Conservation (phyloP, 2,329 filamentous ascomycete genomes). For the Neospermospora avenae region DNA sequence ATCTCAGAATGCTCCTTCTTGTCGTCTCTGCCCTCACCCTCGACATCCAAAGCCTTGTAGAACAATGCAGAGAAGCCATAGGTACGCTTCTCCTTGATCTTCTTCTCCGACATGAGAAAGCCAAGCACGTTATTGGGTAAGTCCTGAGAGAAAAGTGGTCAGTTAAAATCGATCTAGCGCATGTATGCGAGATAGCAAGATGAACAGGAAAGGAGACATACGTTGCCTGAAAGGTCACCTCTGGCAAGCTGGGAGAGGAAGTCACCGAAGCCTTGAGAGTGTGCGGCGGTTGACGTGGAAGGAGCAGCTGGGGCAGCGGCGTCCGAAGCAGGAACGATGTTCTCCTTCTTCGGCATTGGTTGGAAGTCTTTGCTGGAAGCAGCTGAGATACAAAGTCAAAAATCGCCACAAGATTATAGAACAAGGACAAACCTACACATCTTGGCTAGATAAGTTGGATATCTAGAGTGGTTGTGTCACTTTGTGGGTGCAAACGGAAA, state of each 20-base stretch:
- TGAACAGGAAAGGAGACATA: too few species aligned
- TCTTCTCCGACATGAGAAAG: too few species aligned
- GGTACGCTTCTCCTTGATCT: background rate
- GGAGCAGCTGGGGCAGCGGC: background rate
- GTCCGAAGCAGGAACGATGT: background rate
- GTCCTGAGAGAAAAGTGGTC: too few species aligned
- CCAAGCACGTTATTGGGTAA: too few species aligned
- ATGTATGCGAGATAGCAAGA: too few species aligned
- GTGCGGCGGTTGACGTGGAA: background rate
- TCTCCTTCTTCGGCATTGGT: background rate
- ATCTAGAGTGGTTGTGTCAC: background rate
- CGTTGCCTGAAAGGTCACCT: background rate
- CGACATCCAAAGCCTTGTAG: background rate
- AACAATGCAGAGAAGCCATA: background rate
- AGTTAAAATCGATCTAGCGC: too few species aligned
- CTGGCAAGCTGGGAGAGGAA: constrained; percentile 4
- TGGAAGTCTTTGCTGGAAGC: background rate
- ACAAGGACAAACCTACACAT: background rate
- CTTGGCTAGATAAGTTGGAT: too few species aligned
- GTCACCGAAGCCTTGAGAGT: constrained; percentile 3
- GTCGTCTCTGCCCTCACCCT: background rate
- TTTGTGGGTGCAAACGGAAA: background rate
- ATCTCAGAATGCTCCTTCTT: background rate
- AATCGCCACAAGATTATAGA: background rate
- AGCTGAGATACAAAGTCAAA: background rate